Evolutionary conservation across 2,329 filamentous ascomycete species (phyloP).

Genomic region (Fusarium goolgardi): DNA sequence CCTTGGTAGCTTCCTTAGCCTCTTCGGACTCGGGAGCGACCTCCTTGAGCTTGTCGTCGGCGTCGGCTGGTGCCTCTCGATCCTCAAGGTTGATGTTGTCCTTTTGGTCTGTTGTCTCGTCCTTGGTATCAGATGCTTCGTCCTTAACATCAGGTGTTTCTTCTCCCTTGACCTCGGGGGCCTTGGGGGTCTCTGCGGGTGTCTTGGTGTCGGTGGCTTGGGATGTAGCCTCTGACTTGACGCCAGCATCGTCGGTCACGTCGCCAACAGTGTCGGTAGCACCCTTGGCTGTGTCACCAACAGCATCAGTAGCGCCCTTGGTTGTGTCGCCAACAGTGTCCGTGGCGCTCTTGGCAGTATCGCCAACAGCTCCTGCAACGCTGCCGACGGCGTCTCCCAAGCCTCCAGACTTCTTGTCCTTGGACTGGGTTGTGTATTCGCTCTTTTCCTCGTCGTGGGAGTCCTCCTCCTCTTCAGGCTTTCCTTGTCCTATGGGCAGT

Average conservation of each 20-base stretch:
- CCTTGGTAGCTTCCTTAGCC: constrained; percentile 28
- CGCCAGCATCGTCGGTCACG: constrained; percentile 41
- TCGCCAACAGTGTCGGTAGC: constrained; percentile 3
- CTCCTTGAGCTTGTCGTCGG: constrained; percentile 35
- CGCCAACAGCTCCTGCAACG: constrained; percentile 23
- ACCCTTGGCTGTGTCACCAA: constrained; percentile 7
- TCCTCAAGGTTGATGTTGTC: constrained; percentile 37
- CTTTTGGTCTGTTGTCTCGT: constrained; percentile 23
- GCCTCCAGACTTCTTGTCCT: constrained; percentile 50
- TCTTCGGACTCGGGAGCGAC: constrained; percentile 29
- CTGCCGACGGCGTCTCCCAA: constrained; percentile 40
- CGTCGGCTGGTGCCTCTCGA: constrained; percentile 33
- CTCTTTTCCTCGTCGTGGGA: constrained; percentile 47
- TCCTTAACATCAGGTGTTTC: constrained; percentile 21
- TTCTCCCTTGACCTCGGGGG: constrained; percentile 26
- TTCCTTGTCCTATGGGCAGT: constrained; percentile 46
- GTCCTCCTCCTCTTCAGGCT: constrained; percentile 44
- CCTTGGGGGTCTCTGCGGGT: constrained; percentile 36
- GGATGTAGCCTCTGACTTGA: constrained; percentile 32
- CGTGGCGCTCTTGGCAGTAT: constrained; percentile 19
- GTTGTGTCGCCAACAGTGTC: constrained; percentile 22
- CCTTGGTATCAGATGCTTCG: background rate
- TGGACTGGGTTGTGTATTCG: constrained; percentile 55
- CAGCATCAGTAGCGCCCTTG: constrained; percentile 2
- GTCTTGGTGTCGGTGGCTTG: constrained; percentile 31